Percentiles rank a stretch among this genome's conserved stretches.
These are phyloP conservation scores for Globisporangium irregulare DNA, from an alignment of 352 stramenopile genomes.

Conservation along the genomic window DNA sequence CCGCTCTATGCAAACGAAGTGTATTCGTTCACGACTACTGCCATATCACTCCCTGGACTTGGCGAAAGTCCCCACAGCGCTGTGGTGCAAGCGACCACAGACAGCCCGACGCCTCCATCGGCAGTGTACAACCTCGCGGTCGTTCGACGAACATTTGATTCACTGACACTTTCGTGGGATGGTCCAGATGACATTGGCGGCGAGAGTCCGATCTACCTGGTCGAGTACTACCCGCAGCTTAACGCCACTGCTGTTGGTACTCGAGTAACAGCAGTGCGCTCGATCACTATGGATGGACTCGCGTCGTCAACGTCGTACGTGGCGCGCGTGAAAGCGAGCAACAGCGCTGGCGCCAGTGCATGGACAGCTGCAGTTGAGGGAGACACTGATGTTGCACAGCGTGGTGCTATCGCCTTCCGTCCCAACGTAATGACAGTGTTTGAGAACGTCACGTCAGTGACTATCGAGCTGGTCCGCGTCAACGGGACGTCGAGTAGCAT, in stretches of 20 bases:
- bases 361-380: conserved; percentile 29
- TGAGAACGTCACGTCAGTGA: conserved; percentile 38
- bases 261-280: background rate
- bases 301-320: conserved; percentile 34
- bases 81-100: conserved; percentile 23
- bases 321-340: conserved; percentile 32
- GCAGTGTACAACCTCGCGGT: conserved; percentile 32
- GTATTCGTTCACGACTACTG: conserved; percentile 36
- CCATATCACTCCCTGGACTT: conserved; percentile 24
- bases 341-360: conserved; percentile 31
- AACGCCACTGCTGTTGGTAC: background rate
- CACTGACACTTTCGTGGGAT: conserved; percentile 38
- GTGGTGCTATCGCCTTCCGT: conserved; percentile 33
- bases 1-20: conserved; percentile 26
- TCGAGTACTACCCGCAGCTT: conserved; percentile 22
- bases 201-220: conserved; percentile 30
- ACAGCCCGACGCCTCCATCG: conserved; percentile 33
- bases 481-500: conserved; percentile 47
- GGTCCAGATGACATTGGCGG: conserved; percentile 40
- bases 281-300: conserved; percentile 25
- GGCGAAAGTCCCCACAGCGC: conserved; percentile 36
- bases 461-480: conserved; percentile 36
- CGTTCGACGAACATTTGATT: conserved; percentile 21
- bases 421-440: conserved; percentile 23
- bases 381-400: conserved; percentile 45